A percentile compares a stretch with the other conserved stretches of the same genome.
These are phyloP conservation scores for Leishmania arabica DNA, from an alignment of 208 protist genomes.

Conservation along the genomic window DNA sequence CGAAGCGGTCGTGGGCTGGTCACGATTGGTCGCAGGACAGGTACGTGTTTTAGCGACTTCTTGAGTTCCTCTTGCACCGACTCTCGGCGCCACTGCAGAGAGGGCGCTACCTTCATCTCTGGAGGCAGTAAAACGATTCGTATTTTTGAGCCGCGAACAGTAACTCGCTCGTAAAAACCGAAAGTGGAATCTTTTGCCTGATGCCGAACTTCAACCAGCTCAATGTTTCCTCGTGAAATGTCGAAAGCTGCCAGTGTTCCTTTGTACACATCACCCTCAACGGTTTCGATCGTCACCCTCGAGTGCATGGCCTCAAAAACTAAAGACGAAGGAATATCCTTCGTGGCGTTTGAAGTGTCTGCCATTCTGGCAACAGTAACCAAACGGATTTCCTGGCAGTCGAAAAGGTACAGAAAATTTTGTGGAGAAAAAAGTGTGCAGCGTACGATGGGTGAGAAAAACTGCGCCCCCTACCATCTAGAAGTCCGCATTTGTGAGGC, in stretches of 20 bases:
- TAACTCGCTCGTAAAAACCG: conserved; percentile 53
- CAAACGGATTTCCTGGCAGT: background rate
- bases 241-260: conserved; percentile 58
- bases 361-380: background rate
- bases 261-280: conserved; percentile 45
- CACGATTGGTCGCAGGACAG: background rate
- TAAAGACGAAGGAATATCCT: conserved; percentile 44
- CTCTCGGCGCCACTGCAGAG: conserved; percentile 53
- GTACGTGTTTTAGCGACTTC: conserved; percentile 25
- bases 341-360: background rate
- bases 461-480: background rate
- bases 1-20: background rate
- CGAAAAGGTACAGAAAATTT: no score
- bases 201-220: conserved; percentile 55
- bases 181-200: conserved; percentile 60
- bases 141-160: conserved; percentile 46
- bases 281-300: conserved; percentile 61
- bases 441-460: background rate
- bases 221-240: conserved; percentile 49
- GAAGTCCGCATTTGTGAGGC: background rate
- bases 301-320: conserved; percentile 46
- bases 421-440: background rate
- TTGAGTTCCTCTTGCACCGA: conserved; percentile 56
- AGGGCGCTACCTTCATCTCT: conserved; percentile 57
- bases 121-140: conserved; percentile 61